Conservation (phyloP, 306 rosid genomes). For the Medicago ruthenica region DNA sequence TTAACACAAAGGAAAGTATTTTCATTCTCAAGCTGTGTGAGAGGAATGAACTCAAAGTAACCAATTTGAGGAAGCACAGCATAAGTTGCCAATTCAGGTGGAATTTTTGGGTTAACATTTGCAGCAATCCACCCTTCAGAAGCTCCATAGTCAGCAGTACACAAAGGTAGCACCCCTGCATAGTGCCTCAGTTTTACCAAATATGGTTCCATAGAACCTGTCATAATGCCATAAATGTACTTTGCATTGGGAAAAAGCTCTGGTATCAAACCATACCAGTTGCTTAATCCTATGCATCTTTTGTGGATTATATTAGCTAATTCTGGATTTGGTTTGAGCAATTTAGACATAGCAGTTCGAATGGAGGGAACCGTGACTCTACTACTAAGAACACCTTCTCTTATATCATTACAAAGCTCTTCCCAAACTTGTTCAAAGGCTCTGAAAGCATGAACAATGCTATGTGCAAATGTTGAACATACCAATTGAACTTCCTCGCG, state of each 20-base stretch:
- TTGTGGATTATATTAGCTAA: constrained; percentile 59
- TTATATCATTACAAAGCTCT: constrained; percentile 73
- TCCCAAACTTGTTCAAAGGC: constrained; percentile 88
- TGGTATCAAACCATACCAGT: constrained; percentile 90
- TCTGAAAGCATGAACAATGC: constrained; percentile 78
- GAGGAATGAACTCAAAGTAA: constrained; percentile 83
- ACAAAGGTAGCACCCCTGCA: constrained; percentile 73
- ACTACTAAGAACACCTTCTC: constrained; percentile 66
- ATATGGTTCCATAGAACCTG: constrained; percentile 97
- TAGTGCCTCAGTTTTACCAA: constrained; percentile 82
- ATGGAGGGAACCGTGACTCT: constrained; percentile 60
- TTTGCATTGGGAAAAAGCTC: constrained; percentile 84
- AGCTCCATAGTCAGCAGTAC: constrained; percentile 91
- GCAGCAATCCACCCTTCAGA: constrained; percentile 97
- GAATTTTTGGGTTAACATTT: constrained; percentile 71
- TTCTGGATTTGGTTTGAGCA: constrained; percentile 80
- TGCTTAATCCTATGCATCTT: constrained; percentile 69
- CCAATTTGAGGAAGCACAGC: constrained; percentile 87
- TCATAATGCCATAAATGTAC: constrained; percentile 90
- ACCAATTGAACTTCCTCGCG: constrained; percentile 69
- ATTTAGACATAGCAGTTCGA: constrained; percentile 64
- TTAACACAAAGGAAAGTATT: constrained; percentile 36
- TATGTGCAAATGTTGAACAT: constrained; percentile 84
- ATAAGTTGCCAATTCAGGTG: constrained; percentile 75
- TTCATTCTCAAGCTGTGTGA: constrained; percentile 37